phyloP scores from a whole-genome alignment of 305 asterid species.

The Caryopteris hybrid region DNA sequence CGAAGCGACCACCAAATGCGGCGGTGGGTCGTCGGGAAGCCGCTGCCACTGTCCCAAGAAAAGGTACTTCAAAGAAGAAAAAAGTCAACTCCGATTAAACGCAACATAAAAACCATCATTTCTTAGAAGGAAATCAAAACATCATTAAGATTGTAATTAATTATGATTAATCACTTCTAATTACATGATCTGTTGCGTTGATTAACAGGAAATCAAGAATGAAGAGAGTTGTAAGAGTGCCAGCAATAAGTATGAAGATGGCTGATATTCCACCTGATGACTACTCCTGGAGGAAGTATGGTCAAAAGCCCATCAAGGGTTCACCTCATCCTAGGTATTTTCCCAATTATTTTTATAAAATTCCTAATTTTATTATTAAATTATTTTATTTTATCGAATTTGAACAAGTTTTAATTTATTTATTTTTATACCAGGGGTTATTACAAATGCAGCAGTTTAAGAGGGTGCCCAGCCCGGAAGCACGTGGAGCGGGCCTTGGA shows the following conservation, averaged over 20 bases:
- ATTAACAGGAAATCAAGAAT: slow-evolving; percentile 64
- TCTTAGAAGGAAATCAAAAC: no score
- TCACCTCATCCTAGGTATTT: slow-evolving; percentile 91
- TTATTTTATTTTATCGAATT: no score
- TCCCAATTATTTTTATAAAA: background rate
- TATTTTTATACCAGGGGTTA: slow-evolving; percentile 85
- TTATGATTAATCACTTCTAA: no score
- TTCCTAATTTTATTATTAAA: no score
- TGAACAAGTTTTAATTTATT: background rate
- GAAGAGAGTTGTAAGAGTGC: slow-evolving; percentile 65
- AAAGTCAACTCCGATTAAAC: slow-evolving; percentile 14
- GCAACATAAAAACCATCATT: no score
- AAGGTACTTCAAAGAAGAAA: slow-evolving; percentile 39
- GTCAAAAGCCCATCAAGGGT: slow-evolving; percentile 95
- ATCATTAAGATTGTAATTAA: background rate
- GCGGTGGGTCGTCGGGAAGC: slow-evolving; percentile 47
- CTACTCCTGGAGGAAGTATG: slow-evolving; percentile 93
- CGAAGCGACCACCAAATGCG: slow-evolving; percentile 43
- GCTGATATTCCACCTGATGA: slow-evolving; percentile 97
- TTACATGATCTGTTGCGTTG: no score
- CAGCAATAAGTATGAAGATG: slow-evolving; percentile 91
- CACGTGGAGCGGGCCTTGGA: slow-evolving; percentile 92
- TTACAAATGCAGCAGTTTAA: slow-evolving; percentile 86
- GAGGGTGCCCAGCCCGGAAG: slow-evolving; percentile 97
- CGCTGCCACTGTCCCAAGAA: slow-evolving; percentile 79